Conservation (phyloP, 148 eudicot genomes). For the Rhododendron williamsianum region DNA sequence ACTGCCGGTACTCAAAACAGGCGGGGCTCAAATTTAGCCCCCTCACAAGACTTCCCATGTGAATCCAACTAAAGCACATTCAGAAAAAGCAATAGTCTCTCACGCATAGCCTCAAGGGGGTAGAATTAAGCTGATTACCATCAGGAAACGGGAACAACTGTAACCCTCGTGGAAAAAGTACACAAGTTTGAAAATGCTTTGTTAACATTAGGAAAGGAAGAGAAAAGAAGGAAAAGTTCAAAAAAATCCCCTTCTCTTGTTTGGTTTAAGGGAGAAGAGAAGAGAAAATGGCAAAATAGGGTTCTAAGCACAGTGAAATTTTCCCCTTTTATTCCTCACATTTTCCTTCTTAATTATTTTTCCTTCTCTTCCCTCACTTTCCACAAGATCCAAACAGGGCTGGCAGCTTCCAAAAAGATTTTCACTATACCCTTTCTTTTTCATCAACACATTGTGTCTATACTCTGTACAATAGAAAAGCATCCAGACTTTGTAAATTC, state of each 20-base stretch:
- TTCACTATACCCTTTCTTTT: too few relatives aligned
- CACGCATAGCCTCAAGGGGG: neutral
- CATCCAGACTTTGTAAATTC: neutral
- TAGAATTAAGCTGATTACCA: neutral
- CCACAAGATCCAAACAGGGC: neutral
- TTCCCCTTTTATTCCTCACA: neutral
- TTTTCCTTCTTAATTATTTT: too few relatives aligned
- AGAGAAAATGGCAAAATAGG: too few relatives aligned
- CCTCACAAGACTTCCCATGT: neutral
- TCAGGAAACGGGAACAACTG: neutral
- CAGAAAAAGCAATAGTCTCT: neutral
- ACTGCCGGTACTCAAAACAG: neutral
- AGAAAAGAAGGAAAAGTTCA: too few relatives aligned
- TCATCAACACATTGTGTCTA: neutral
- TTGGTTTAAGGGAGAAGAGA: too few relatives aligned
- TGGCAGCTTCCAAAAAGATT: neutral
- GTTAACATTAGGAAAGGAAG: too few relatives aligned
- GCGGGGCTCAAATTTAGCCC: neutral
- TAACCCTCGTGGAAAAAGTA: neutral
- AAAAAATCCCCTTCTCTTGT: neutral
- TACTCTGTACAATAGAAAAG: neutral
- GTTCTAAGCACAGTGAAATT: too few relatives aligned
- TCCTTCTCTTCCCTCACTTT: neutral
- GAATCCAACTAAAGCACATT: neutral
- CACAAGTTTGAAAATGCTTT: neutral